Evolutionary conservation across 139 green algal genomes (phyloP).

Genomic region (Chlorella sorokiniana): DNA sequence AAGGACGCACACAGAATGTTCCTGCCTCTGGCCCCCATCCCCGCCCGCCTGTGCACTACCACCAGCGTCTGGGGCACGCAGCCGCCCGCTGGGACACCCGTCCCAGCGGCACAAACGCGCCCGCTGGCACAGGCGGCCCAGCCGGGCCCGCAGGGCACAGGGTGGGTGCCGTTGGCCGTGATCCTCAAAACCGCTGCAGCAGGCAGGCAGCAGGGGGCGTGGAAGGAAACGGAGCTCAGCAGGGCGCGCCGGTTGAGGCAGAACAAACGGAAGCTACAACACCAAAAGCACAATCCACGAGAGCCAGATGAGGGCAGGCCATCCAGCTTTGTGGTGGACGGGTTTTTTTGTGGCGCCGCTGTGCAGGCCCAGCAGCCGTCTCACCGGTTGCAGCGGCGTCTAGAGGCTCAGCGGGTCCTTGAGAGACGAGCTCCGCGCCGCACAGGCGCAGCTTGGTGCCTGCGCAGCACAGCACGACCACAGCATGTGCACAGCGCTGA

Average conservation of each 20-base stretch:
- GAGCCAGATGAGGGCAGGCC: no score
- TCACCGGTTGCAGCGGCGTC: conserved; percentile 17
- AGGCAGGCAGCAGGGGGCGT: no score
- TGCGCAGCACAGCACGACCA: background rate
- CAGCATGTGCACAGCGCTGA: background rate
- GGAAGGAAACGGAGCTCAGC: background rate
- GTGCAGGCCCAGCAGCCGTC: background rate
- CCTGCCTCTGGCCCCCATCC: no score
- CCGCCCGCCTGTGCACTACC: conserved; percentile 35
- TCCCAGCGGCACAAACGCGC: conserved; percentile 37
- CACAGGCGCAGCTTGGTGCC: conserved; percentile 41
- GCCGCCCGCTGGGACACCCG: conserved; percentile 32
- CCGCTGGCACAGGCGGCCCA: conserved; percentile 35
- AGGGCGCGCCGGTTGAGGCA: background rate
- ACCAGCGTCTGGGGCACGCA: conserved; percentile 47
- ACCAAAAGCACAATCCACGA: no score
- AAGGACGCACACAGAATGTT: background rate
- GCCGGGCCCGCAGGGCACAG: conserved; percentile 2
- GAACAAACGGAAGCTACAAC: no score
- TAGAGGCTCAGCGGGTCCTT: conserved; percentile 36
- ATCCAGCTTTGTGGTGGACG: no score
- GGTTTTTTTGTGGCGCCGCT: no score
- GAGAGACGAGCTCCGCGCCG: conserved; percentile 29
- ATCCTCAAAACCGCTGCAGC: conserved; percentile 10
- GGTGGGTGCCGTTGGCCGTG: conserved; percentile 17